Base-by-base conservation (phyloP, 2,329 filamentous ascomycete species). In the Aureobasidium sp. region DNA sequence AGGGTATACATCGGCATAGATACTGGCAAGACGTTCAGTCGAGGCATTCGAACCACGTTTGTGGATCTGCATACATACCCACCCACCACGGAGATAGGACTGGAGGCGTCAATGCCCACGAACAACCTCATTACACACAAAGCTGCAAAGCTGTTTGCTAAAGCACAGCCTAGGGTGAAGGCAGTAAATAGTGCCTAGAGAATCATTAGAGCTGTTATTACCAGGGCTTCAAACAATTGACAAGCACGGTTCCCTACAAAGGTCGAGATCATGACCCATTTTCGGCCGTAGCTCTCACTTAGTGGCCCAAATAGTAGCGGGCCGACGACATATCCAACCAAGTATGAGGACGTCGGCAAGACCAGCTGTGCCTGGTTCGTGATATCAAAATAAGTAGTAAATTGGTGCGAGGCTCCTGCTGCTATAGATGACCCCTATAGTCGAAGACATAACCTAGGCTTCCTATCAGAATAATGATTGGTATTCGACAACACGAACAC, bases 1-100 rank as follows among this genome's bases (percentile, higher is more conserved):
- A 56, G 78, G 77, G 67, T 84, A 89, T 6, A 88, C 78, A 71
- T 90, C 87, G 15, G 87, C 86, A 65, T 87, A 80, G 11, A 88
- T 81, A 0, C 81, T 73, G 53, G 19, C 17, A 54, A 37, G n/a
- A 22, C 8, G 19, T 35, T 60, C 22, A 61, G 48, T 42, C n/a
- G 14, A 29, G 33, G 15, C 37, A 33, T 53, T 53, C 12, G 15
- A 57, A 24, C 37, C 24, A 57, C 53, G 58, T 61, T 49, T 50
- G 27, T 45, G 40, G 65, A 65, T 39, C 60, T 64, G 83, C 53
- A 45, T 57, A 45, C 53, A 35, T 29, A 45, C 39, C 85, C 31
- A 72, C 83, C 67, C 0, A 86, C 82, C 8, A 89, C 80, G 27
- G 82, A 81, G 52, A 89, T 84, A 0, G 78, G 77, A 62, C 75